phyloP scores from a whole-genome alignment of 306 rosid genomes.

The Abrus pulchellus region DNA sequence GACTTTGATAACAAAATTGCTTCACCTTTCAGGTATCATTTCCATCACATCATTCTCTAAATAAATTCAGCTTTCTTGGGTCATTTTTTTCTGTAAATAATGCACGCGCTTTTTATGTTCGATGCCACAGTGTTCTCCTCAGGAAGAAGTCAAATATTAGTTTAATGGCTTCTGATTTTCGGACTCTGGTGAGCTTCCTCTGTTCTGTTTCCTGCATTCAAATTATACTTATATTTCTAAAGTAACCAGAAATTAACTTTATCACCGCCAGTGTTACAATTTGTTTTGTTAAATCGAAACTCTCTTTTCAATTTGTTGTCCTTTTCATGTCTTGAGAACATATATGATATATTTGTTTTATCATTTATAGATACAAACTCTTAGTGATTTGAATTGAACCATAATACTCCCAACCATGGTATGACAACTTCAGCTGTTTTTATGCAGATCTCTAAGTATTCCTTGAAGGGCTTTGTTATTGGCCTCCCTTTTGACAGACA shows the following conservation, averaged over 20 bases:
- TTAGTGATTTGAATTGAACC: slow-evolving; percentile 5
- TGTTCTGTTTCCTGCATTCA: slow-evolving; percentile 2
- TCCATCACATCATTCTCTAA: background rate
- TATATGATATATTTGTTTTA: slow-evolving; percentile 7
- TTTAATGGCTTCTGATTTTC: slow-evolving; percentile 73
- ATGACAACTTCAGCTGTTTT: slow-evolving; percentile 41
- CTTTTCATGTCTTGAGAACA: slow-evolving; percentile 1
- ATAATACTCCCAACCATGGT: slow-evolving; percentile 24
- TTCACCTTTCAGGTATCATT: slow-evolving; percentile 66
- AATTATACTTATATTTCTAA: slow-evolving; percentile 26
- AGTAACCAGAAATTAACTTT: slow-evolving; percentile 10
- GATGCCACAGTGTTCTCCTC: slow-evolving; percentile 69
- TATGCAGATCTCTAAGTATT: slow-evolving; percentile 72
- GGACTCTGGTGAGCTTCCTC: slow-evolving; percentile 62
- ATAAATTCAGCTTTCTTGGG: background rate
- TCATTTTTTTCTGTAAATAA: slow-evolving; percentile 9
- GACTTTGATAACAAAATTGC: slow-evolving; percentile 71
- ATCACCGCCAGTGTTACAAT: background rate
- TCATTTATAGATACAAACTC: background rate
- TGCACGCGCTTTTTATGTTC: background rate
- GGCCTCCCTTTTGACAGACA: slow-evolving; percentile 64
- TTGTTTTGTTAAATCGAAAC: background rate
- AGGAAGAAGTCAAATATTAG: slow-evolving; percentile 66
- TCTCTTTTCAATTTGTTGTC: background rate
- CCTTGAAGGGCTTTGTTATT: slow-evolving; percentile 75